Conservation (phyloP, 768 basidiomycete species). For the Coprinellus aureogranulatus region DNA sequence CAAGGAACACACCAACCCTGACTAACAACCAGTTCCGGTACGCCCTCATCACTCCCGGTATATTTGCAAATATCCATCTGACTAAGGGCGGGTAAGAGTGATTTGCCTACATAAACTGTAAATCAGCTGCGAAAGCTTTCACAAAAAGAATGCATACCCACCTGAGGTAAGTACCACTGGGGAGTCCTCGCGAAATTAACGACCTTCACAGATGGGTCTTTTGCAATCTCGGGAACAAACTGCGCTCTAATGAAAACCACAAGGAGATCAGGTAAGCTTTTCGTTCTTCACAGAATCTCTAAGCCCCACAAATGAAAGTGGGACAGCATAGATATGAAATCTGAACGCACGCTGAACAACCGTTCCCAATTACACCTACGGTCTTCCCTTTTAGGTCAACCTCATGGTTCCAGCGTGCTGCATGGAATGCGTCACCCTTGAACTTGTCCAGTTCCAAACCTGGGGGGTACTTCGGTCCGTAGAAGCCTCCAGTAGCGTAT, state of each 20-base stretch:
- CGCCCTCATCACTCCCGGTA: slow-evolving; percentile 47
- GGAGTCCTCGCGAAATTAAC: slow-evolving; percentile 61
- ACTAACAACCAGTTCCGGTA: slow-evolving; percentile 51
- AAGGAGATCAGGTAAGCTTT: slow-evolving; percentile 7
- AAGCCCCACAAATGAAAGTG: background rate
- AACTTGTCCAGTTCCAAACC: slow-evolving; percentile 44
- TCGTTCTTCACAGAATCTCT: background rate
- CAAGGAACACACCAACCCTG: slow-evolving; percentile 28
- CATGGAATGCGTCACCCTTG: slow-evolving; percentile 52
- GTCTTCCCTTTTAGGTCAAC: slow-evolving; percentile 49
- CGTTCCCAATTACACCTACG: slow-evolving; percentile 64
- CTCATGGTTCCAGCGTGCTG: slow-evolving; percentile 54
- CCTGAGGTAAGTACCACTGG: slow-evolving; percentile 55
- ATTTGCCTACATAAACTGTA: slow-evolving; percentile 17
- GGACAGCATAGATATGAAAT: background rate
- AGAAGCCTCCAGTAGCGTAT: slow-evolving; percentile 51
- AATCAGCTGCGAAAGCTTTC: background rate
- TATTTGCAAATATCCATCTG: slow-evolving; percentile 54
- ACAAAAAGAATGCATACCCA: slow-evolving; percentile 24
- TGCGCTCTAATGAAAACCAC: slow-evolving; percentile 42
- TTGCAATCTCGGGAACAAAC: slow-evolving; percentile 52
- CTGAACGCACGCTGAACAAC: slow-evolving; percentile 52
- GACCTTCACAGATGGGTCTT: slow-evolving; percentile 47
- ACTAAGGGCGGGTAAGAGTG: slow-evolving; percentile 40
- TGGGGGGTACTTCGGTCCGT: slow-evolving; percentile 43